Evolutionary conservation across 2,329 filamentous ascomycete genomes (phyloP), one percentile per base, ranked within the genome.

Genomic region (Colletotrichum phormii): DNA sequence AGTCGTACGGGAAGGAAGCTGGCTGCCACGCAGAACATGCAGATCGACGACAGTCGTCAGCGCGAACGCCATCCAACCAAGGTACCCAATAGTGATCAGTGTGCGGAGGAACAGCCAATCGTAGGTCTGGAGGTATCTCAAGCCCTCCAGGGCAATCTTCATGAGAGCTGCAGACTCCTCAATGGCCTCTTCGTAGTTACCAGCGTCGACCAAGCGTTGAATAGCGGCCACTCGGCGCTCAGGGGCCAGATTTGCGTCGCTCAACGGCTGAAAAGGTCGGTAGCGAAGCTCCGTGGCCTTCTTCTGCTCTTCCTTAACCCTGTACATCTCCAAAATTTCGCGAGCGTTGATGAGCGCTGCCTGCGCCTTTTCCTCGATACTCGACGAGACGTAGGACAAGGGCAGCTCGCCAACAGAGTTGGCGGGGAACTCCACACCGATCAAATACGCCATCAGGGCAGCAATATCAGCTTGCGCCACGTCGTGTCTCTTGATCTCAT

Each of bases 361-460:
- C 77, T 94, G 89, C 0, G 97, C 94, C 82, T 98, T 98, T 75
- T 94, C 91, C 64, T 90, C 88, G 9, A 91, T 87, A 77, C 88
- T 87, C 0, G 92, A 94, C 63, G 93, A 89, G 9, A 98, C 84
- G 80, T 93, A 99, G 0, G 94, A 89, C 35, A 99, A 85, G 0
- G 97, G 97, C 37, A 99, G 88, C 82, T 98, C 93, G 60, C 97
- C 97, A 3, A 99, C 97, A 0, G 96, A 98, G 80, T 99, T 99
- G 66, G 95, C 96, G 0, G 97, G 97, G 78, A 96, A 99, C 76
- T 96, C 93, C 13, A 96, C 84, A 4, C 97, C 97, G 61, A 91
- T 91, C 18, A 99, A 87, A 79, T 98, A 97, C 0, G 97, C 92
- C 97, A 99, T 99, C 72, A 99, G 88, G 9, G 97, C 94, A 6